Evolutionary conservation across 345 rosid species (phyloP).

Genomic region (Alliaria petiolata): DNA sequence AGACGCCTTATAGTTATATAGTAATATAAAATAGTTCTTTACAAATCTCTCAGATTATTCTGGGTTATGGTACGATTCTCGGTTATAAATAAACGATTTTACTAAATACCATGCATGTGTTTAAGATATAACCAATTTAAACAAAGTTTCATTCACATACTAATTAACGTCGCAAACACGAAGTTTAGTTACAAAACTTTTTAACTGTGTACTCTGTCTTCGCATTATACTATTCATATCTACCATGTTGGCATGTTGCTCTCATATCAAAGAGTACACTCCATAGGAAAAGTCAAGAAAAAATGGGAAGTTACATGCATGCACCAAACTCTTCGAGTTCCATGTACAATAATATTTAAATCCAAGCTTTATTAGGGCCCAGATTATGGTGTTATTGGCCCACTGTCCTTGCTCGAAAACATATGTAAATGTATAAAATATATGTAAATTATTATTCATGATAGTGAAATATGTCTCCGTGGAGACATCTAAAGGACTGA

Average conservation of each 20-base stretch:
- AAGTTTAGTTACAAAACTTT: background rate
- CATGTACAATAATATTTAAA: constrained; percentile 8
- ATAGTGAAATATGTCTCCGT: constrained; percentile 16
- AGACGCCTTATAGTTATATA: no score
- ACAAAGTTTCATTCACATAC: background rate
- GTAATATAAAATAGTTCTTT: no score
- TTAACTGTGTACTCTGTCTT: background rate
- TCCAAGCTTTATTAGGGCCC: constrained; percentile 18
- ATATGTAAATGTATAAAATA: background rate
- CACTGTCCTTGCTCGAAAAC: constrained; percentile 19
- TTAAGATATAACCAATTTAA: background rate
- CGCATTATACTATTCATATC: background rate
- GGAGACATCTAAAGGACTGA: constrained; percentile 25
- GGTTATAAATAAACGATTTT: background rate
- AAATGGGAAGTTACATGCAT: constrained; percentile 15
- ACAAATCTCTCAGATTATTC: no score
- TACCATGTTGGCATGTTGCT: constrained; percentile 6
- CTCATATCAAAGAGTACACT: background rate
- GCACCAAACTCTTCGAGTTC: constrained; percentile 26
- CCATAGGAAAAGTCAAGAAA: constrained; percentile 15
- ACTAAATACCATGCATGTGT: background rate
- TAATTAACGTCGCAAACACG: background rate
- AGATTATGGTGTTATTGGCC: constrained; percentile 21
- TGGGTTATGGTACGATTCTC: no score
- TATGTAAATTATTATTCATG: background rate